Evolutionary conservation across 2,329 filamentous ascomycete genomes (phyloP).

Genomic region (Lachnellula subtilissima): DNA sequence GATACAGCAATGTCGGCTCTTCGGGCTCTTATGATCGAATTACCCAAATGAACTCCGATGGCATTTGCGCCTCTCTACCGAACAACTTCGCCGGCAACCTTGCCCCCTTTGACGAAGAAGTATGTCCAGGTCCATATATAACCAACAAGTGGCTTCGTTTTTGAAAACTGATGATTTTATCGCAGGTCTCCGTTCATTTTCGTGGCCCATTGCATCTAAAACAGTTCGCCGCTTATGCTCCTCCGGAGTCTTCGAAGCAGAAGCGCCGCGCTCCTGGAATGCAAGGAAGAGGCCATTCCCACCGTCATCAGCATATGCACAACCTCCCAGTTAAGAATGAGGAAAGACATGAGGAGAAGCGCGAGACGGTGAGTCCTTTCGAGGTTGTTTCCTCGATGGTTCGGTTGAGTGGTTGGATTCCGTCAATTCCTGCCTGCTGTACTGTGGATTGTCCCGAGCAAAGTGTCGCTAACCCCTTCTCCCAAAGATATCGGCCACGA

Average conservation of each 20-base stretch:
- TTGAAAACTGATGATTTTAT: not conserved
- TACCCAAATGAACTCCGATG: conserved; percentile 51
- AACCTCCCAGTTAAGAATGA: conserved; percentile 32
- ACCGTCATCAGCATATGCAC: conserved; percentile 47
- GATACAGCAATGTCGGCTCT: conserved; percentile 58
- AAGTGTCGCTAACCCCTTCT: not conserved
- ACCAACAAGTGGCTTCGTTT: not conserved
- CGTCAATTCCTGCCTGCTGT: too few species aligned
- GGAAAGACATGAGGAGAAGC: conserved; percentile 39
- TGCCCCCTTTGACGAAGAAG: conserved; percentile 66
- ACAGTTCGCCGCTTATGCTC: conserved; percentile 64
- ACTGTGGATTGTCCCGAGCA: not conserved
- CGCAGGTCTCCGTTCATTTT: conserved; percentile 65
- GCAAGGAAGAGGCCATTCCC: conserved; percentile 37
- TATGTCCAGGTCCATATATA: conserved; percentile 36
- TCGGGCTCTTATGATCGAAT: conserved; percentile 62
- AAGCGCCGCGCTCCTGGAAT: conserved; percentile 34
- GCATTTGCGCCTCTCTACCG: conserved; percentile 49
- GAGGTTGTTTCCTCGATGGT: not conserved
- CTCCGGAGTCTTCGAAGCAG: conserved; percentile 32
- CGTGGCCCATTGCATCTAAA: conserved; percentile 65
- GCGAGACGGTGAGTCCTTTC: conserved; percentile 29
- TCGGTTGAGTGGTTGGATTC: too few species aligned
- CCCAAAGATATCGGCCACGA: conserved; percentile 47
- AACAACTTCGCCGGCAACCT: conserved; percentile 55